phyloP scores from a whole-genome alignment of 2,329 filamentous ascomycete genomes.

The Arthroderma sp. region DNA sequence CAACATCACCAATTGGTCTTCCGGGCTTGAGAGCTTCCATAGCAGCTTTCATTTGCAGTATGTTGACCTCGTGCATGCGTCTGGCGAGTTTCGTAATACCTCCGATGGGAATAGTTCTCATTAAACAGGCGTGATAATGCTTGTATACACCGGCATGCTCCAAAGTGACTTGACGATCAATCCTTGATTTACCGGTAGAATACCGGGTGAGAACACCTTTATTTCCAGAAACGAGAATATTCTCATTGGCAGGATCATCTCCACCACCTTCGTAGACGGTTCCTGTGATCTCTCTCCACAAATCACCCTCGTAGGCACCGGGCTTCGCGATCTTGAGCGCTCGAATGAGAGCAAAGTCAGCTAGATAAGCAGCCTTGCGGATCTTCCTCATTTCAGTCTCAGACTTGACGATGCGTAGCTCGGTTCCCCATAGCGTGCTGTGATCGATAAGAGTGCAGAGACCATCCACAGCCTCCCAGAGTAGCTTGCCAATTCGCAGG shows the following conservation, averaged over 20 bases:
- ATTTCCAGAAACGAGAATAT: slow-evolving; percentile 23
- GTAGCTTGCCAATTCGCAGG: slow-evolving; percentile 20
- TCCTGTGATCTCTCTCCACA: slow-evolving; percentile 23
- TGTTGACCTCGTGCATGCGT: slow-evolving; percentile 17
- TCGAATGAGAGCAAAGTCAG: slow-evolving; percentile 23
- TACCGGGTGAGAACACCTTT: slow-evolving; percentile 23
- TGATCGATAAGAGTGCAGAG: slow-evolving; percentile 19
- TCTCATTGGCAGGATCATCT: slow-evolving; percentile 24
- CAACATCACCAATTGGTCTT: slow-evolving; percentile 17
- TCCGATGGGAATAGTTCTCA: slow-evolving; percentile 21
- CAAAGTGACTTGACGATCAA: slow-evolving; percentile 21
- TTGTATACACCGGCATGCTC: slow-evolving; percentile 24
- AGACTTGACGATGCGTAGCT: slow-evolving; percentile 22
- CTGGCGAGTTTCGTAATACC: slow-evolving; percentile 17
- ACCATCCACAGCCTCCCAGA: slow-evolving; percentile 22
- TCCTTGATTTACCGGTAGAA: slow-evolving; percentile 19
- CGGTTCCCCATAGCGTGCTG: slow-evolving; percentile 19
- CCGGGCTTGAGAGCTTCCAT: slow-evolving; percentile 19
- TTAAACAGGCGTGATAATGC: slow-evolving; percentile 23
- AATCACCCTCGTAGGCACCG: slow-evolving; percentile 23
- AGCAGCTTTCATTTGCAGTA: slow-evolving; percentile 18
- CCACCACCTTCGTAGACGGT: slow-evolving; percentile 25
- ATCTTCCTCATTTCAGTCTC: slow-evolving; percentile 19
- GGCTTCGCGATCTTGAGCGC: slow-evolving; percentile 24
- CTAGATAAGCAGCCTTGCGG: slow-evolving; percentile 23